phyloP scores from a whole-genome alignment of 1,139 yeast species.

The Kazachstania sp. region DNA sequence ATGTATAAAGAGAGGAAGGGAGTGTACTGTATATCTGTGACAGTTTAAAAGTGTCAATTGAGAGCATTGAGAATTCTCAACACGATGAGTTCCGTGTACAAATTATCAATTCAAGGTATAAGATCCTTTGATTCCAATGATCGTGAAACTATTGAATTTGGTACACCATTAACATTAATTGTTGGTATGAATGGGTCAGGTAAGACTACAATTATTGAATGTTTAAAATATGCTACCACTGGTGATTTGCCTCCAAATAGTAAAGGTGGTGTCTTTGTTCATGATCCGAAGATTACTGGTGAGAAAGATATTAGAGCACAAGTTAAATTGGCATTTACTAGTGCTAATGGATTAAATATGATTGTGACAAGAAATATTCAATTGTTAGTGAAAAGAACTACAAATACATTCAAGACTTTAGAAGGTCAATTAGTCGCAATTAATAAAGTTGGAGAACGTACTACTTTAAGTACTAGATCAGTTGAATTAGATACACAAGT shows the following conservation, averaged over 20 bases:
- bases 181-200: conserved; percentile 98
- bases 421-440: conserved; percentile 79
- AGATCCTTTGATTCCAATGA: conserved; percentile 81
- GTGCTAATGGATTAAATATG: conserved; percentile 69
- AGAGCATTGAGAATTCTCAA: not conserved
- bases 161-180: conserved; percentile 81
- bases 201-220: conserved; percentile 95
- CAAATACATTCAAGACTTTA: conserved; percentile 74
- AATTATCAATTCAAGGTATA: conserved; percentile 82
- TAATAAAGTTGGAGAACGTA: conserved; percentile 51
- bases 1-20: too few species aligned
- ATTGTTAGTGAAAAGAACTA: conserved; percentile 50
- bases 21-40: not conserved
- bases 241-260: conserved; percentile 95
- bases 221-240: conserved; percentile 87
- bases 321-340: conserved; percentile 76
- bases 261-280: conserved; percentile 92
- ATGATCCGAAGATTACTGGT: conserved; percentile 80
- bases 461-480: conserved; percentile 72
- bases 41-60: not conserved
- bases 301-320: conserved; percentile 79
- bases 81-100: conserved; percentile 57
- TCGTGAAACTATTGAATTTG: conserved; percentile 82
- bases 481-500: conserved; percentile 78
- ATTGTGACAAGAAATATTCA: conserved; percentile 82